A percentile compares a stretch with the other conserved stretches of the same genome.
Conservation (phyloP, 176 grass and related monocot genomes). For the Raddia guianensis region DNA sequence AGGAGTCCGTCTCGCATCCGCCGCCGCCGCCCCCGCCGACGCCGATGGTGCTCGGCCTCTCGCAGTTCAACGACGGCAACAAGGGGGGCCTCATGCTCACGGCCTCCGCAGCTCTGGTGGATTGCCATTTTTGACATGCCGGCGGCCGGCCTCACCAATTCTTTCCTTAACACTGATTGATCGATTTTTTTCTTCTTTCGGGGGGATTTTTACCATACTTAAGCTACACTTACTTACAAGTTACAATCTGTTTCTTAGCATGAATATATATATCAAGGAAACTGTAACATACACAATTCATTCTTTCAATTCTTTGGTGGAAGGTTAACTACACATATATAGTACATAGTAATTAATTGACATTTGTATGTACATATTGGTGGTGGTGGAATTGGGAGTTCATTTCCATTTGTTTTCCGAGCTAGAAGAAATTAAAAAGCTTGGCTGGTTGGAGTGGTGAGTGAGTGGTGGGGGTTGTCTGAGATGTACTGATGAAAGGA, state of each 20-base stretch:
- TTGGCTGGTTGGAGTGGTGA: constrained; percentile 28
- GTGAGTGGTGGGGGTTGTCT: constrained; percentile 49
- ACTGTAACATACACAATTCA: constrained; percentile 48
- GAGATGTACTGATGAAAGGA: constrained; percentile 40
- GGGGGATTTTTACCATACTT: constrained; percentile 1
- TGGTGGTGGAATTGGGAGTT: constrained; percentile 22
- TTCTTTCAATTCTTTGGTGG: constrained; percentile 55
- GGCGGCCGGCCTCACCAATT: constrained; percentile 37
- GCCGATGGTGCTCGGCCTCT: constrained; percentile 37
- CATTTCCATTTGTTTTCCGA: neutral
- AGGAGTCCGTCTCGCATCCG: constrained; percentile 30
- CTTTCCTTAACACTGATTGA: constrained; percentile 51
- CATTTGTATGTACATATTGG: constrained; percentile 16
- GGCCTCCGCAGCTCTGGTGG: constrained; percentile 50
- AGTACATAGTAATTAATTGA: constrained; percentile 8
- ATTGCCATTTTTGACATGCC: constrained; percentile 63
- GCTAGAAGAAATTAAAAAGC: constrained; percentile 2
- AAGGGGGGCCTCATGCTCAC: constrained; percentile 49
- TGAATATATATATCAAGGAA: constrained; percentile 22
- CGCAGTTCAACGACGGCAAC: constrained; percentile 43
- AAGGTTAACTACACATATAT: constrained; percentile 18
- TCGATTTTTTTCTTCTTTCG: neutral
- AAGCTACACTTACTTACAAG: constrained; percentile 33
- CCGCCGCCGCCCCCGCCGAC: constrained; percentile 7
- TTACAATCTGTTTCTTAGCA: constrained; percentile 37